These are phyloP conservation scores for Cornus suecica DNA, from an alignment of 148 eudicot genomes.

Conservation along the genomic window DNA sequence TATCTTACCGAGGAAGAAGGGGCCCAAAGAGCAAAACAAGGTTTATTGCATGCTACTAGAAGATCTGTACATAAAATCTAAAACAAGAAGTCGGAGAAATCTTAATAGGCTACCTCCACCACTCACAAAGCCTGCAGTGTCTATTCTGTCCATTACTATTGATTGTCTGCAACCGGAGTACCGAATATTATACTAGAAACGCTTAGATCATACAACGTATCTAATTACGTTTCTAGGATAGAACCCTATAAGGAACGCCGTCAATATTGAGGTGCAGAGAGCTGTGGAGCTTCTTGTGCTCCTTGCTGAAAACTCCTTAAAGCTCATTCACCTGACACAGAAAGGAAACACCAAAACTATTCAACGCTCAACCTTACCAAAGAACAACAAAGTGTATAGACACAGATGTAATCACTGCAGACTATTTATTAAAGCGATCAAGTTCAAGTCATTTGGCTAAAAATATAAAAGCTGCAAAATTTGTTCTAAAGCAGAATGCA, in stretches of 20 bases:
- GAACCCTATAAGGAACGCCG: conserved; percentile 16
- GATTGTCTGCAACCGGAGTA: background rate
- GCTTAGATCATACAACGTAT: conserved; percentile 12
- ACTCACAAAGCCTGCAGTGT: conserved; percentile 86
- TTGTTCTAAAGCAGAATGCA: conserved; percentile 1
- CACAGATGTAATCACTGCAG: background rate
- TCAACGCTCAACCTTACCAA: background rate
- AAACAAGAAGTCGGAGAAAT: conserved; percentile 28
- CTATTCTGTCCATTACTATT: conserved; percentile 61
- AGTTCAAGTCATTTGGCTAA: background rate
- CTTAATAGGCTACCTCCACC: conserved; percentile 55
- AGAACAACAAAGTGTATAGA: background rate
- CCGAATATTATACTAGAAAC: background rate
- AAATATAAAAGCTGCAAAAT: background rate
- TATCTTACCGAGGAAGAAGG: conserved; percentile 13
- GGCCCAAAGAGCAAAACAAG: conserved; percentile 15
- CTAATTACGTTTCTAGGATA: conserved; percentile 23
- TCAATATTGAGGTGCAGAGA: conserved; percentile 2
- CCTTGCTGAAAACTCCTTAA: conserved; percentile 13
- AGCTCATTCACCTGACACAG: conserved; percentile 22
- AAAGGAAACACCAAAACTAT: background rate
- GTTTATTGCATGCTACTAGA: conserved; percentile 31
- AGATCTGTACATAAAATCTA: conserved; percentile 25
- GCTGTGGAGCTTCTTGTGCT: background rate
- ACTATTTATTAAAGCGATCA: background rate